phyloP scores from a whole-genome alignment of 2,329 filamentous ascomycete genomes.

The Aspergillus sp. region DNA sequence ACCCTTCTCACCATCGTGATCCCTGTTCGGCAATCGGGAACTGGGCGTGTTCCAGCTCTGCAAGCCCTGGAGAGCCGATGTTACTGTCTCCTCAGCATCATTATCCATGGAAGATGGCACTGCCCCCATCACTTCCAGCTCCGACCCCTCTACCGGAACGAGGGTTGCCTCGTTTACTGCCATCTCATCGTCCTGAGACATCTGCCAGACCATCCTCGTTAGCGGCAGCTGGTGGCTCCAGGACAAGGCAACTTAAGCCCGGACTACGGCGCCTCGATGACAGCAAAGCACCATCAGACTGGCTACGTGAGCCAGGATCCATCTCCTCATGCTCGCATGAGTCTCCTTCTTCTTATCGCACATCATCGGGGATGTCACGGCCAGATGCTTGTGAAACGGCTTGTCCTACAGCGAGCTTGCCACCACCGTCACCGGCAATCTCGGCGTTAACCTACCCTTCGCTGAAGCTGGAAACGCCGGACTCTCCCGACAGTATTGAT shows the following conservation, averaged over 20 bases:
- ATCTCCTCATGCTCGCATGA: conserved; percentile 6
- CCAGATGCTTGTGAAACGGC: conserved; percentile 1
- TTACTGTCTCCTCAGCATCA: conserved; percentile 19
- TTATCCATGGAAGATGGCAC: conserved; percentile 8
- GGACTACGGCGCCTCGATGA: conserved; percentile 13
- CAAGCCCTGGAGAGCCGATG: conserved; percentile 20
- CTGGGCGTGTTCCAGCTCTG: conserved; percentile 29
- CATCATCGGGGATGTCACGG: conserved; percentile 9
- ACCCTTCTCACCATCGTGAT: conserved; percentile 18
- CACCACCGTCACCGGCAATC: conserved; percentile 24
- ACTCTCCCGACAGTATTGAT: conserved; percentile 23
- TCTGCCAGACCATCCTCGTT: conserved; percentile 15
- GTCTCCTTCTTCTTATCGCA: conserved; percentile 11
- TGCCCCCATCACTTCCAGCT: not conserved
- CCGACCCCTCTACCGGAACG: not conserved
- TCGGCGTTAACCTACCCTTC: conserved; percentile 27
- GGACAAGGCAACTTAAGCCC: conserved; percentile 16
- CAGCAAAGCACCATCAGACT: conserved; percentile 12
- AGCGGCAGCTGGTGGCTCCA: conserved; percentile 15
- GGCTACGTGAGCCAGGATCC: conserved; percentile 15
- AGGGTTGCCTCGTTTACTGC: conserved; percentile 16
- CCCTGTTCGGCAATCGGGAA: conserved; percentile 19
- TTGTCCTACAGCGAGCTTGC: conserved; percentile 10
- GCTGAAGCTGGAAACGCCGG: conserved; percentile 13
- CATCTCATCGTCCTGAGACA: conserved; percentile 8